These are phyloP conservation scores for Eimeria sp. DNA, from an alignment of 169 alveolate genomes.

Conservation along the genomic window DNA sequence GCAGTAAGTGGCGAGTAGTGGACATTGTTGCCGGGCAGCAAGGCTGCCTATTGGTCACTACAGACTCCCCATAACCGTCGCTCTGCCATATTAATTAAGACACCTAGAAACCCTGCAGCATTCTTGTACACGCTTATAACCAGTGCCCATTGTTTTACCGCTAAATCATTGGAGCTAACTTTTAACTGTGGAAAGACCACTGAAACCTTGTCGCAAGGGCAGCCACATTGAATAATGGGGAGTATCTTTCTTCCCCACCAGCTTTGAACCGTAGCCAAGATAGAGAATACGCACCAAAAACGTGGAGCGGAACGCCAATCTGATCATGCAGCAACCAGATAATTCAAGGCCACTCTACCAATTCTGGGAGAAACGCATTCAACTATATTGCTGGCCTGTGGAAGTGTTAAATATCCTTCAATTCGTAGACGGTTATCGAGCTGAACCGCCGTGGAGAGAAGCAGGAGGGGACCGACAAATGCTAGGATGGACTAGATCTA, in stretches of 20 bases:
- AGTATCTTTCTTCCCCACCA: not conserved
- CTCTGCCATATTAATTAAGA: not conserved
- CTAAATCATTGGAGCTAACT: too few species aligned
- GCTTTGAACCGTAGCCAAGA: not conserved
- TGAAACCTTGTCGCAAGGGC: not conserved
- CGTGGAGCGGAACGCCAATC: not conserved
- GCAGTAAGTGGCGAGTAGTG: not conserved
- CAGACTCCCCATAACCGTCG: not conserved
- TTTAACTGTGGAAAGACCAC: too few species aligned
- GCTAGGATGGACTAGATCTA: not conserved
- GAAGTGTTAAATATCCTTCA: not conserved
- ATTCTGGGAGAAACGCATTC: not conserved
- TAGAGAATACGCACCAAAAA: not conserved
- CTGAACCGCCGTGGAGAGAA: not conserved
- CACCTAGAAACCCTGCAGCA: not conserved
- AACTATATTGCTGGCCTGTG: not conserved
- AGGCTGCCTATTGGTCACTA: constrained; percentile 50
- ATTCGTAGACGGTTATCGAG: not conserved
- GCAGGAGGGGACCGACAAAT: too few species aligned
- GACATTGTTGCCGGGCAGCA: constrained; percentile 60
- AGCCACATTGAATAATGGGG: not conserved
- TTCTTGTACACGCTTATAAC: too few species aligned
- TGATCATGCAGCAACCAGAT: not conserved
- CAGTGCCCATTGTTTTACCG: too few species aligned
- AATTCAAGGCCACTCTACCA: not conserved